Evolutionary conservation across 2,329 filamentous ascomycete genomes (phyloP), one percentile per base, ranked within the genome.

Genomic region (Verticillium tricorpus): DNA sequence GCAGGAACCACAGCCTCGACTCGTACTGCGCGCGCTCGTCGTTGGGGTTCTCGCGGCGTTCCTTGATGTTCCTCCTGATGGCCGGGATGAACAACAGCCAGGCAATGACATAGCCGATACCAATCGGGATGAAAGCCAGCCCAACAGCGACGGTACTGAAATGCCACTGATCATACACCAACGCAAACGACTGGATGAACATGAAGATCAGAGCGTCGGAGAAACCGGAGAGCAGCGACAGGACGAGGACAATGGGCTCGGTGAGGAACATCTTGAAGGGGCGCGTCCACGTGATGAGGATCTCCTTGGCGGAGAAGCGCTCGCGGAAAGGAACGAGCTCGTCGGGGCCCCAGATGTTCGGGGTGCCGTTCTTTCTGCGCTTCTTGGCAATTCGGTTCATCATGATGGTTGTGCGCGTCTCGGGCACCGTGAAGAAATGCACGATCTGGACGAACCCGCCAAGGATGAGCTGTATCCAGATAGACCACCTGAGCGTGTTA

Each of bases 381-480:
- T 85, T 86, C 81, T 92, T 92, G 32, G 92, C 92, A 62, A 93
- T 91, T 2, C 80, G 80, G 76, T 95, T 89, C 82, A 96, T 87
- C 78, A 95, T 82, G 64, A 93, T 84, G 5, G 89, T 92, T 0
- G 86, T 84, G 59, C 91, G 83, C 0, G 92, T 95, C 74, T 95
- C 92, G 1, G 91, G 91, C 1, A 95, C 91, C 8, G 86, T 80
- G 62, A 90, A 70, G 58, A 89, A 77, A 71, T 93, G 90, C 5
- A 90, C 69, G 5, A 84, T 19, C 70, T 93, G 90, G 3, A 92
- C 85, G 37, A 85, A 81, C 9, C 76, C 88, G 19, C 91, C 91
- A 60, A 94, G 87, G 67, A 93, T 92, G 65, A 94, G 83, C 74
- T 93, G 90, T 63, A 94, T 90, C 91, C 92, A 95, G 72, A 94